Percentiles rank a stretch among this genome's conserved stretches.
phyloP scores from a whole-genome alignment of 139 green algal species.

The Mesotaenium endlicherianum region DNA sequence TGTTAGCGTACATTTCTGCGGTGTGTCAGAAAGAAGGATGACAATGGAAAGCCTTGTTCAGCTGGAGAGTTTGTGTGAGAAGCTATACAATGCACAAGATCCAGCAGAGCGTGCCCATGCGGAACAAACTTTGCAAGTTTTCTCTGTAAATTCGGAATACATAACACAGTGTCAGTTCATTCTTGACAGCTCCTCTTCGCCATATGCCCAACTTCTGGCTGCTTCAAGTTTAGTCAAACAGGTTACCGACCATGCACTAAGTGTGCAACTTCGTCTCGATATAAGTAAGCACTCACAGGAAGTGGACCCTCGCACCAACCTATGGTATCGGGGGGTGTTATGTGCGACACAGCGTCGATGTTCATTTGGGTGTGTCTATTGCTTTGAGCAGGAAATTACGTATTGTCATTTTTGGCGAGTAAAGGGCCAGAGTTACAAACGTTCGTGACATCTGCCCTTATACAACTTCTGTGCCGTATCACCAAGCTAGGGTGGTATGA shows the following conservation, averaged over 20 bases:
- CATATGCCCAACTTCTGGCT: slow-evolving; percentile 93
- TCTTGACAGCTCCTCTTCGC: slow-evolving; percentile 80
- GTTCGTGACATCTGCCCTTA: slow-evolving; percentile 77
- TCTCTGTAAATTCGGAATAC: slow-evolving; percentile 84
- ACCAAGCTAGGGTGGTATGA: slow-evolving; percentile 97
- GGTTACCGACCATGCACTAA: slow-evolving; percentile 83
- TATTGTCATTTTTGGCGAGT: slow-evolving; percentile 58
- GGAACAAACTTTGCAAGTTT: slow-evolving; percentile 79
- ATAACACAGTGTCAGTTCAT: slow-evolving; percentile 87
- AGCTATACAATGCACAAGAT: slow-evolving; percentile 81
- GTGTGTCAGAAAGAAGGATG: too few relatives aligned
- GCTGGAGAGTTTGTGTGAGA: slow-evolving; percentile 83
- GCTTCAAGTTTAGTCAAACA: slow-evolving; percentile 84
- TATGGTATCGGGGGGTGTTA: neutral
- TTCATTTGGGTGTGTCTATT: neutral
- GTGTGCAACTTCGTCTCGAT: slow-evolving; percentile 47
- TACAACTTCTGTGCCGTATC: slow-evolving; percentile 87
- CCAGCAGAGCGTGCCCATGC: slow-evolving; percentile 77
- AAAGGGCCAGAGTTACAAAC: slow-evolving; percentile 70
- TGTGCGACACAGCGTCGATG: neutral
- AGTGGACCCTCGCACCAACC: neutral
- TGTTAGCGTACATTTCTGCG: too few relatives aligned
- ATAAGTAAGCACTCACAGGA: slow-evolving; percentile 29
- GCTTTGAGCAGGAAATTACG: slow-evolving; percentile 48
- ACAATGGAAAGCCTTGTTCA: slow-evolving; percentile 74